phyloP scores from a whole-genome alignment of 768 basidiomycete species.

The Trichaptum fuscoviolaceum region DNA sequence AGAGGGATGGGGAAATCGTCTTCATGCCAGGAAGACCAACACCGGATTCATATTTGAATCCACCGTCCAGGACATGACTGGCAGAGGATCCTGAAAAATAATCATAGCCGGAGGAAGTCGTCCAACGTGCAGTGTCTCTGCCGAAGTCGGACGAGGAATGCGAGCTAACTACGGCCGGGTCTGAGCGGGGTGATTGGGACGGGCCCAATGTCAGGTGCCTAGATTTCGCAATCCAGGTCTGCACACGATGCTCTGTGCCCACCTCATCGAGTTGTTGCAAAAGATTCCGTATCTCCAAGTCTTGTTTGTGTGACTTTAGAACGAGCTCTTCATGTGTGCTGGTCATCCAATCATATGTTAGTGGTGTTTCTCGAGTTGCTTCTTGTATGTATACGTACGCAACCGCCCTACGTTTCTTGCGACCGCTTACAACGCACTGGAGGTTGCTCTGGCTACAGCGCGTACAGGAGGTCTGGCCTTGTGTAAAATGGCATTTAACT shows the following conservation, averaged over 20 bases:
- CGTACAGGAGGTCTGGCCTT: conserved; percentile 41
- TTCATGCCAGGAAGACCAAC: conserved; percentile 32
- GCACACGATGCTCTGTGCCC: conserved; percentile 35
- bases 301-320: conserved; percentile 39
- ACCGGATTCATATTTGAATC: conserved; percentile 17
- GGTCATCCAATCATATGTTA: neutral
- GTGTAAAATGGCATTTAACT: conserved; percentile 45
- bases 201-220: neutral
- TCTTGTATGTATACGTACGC: conserved; percentile 32
- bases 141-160: neutral
- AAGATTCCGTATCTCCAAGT: conserved; percentile 40
- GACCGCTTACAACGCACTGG: conserved; percentile 39
- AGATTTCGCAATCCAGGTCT: conserved; percentile 34
- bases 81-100: neutral
- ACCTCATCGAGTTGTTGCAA: conserved; percentile 39
- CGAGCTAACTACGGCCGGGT: neutral
- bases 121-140: neutral
- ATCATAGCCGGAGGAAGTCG: neutral
- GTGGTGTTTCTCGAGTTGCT: neutral
- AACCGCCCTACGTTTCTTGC: conserved; percentile 55
- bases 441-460: conserved; percentile 44
- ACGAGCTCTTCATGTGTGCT: conserved; percentile 54
- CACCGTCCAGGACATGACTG: neutral
- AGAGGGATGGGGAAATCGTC: conserved; percentile 21
- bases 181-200: neutral